Percentiles rank a stretch among this genome's conserved stretches.
phyloP scores from a whole-genome alignment of 2,329 filamentous ascomycete genomes.

The Polytolypa hystricis region DNA sequence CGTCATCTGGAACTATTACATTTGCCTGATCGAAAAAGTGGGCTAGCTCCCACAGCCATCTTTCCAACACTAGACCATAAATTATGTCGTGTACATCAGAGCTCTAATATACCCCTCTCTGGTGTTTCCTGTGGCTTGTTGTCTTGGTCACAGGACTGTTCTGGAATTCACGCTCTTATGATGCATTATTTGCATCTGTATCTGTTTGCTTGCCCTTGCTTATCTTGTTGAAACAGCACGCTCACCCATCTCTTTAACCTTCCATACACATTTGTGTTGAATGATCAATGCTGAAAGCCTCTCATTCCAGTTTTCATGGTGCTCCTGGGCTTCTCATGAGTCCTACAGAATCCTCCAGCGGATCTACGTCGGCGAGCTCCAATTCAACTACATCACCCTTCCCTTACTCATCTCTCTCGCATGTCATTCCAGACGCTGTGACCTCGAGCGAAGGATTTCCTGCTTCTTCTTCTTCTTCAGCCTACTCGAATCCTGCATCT shows the following conservation, averaged over 20 bases:
- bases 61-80: not conserved
- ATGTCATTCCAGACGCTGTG: conserved; percentile 23
- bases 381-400: conserved; percentile 41
- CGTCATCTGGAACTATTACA: conserved; percentile 4
- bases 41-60: not conserved
- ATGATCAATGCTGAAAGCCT: conserved; percentile 10
- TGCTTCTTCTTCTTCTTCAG: conserved; percentile 21
- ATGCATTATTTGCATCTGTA: conserved; percentile 5
- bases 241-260: conserved; percentile 2
- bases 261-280: conserved; percentile 5
- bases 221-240: conserved; percentile 7
- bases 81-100: not conserved
- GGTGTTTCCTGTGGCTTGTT: not conserved
- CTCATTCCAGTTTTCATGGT: conserved; percentile 38
- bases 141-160: conserved; percentile 7
- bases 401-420: conserved; percentile 31
- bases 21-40: not conserved
- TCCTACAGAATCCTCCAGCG: conserved; percentile 43
- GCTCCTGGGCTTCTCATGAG: conserved; percentile 40
- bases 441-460: conserved; percentile 22
- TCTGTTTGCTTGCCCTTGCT: conserved; percentile 4
- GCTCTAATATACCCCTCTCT: too few relatives aligned
- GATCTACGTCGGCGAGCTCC: conserved; percentile 42
- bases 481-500: conserved; percentile 25
- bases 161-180: conserved; percentile 3